A percentile compares a stretch with the other conserved stretches of the same genome.
Evolutionary conservation across 2,329 filamentous ascomycete species (phyloP).

Genomic region (Fusarium devonianum): DNA sequence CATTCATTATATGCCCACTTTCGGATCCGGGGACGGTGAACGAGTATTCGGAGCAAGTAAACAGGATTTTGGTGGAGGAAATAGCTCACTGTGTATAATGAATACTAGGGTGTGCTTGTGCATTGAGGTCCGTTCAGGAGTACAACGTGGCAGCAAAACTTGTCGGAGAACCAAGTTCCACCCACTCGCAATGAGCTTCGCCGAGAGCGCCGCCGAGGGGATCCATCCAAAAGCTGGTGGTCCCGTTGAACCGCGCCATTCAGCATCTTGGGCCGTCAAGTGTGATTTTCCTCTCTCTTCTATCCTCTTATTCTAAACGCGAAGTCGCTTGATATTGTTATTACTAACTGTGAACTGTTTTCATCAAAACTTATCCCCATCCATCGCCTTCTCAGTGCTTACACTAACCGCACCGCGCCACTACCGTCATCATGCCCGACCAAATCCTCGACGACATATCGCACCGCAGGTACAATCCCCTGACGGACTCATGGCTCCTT

Average conservation of each 20-base stretch:
- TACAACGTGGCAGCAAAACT: background rate
- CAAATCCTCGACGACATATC: conserved; percentile 93
- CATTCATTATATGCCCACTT: too few species aligned
- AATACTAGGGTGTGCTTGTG: too few species aligned
- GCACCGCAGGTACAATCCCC: conserved; percentile 90
- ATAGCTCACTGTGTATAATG: too few species aligned
- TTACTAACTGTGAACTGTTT: background rate
- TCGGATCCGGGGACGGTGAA: too few species aligned
- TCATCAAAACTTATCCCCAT: too few species aligned
- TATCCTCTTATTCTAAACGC: background rate
- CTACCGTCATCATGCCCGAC: conserved; percentile 66
- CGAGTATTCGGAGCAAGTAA: too few species aligned
- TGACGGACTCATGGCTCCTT: conserved; percentile 89
- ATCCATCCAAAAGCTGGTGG: conserved; percentile 17
- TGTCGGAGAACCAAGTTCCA: conserved; percentile 7
- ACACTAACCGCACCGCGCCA: conserved; percentile 26
- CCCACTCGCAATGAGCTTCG: conserved; percentile 26
- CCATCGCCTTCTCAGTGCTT: conserved; percentile 8
- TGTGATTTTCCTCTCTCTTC: conserved; percentile 19
- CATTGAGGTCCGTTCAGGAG: background rate
- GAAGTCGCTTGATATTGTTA: too few species aligned
- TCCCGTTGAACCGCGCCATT: conserved; percentile 36
- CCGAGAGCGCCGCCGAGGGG: conserved; percentile 39
- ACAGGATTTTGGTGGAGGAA: too few species aligned
- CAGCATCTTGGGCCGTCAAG: conserved; percentile 10